Evolutionary conservation across 1,139 yeast genomes (phyloP).

Genomic region (Kluyveromyces marxianus): DNA sequence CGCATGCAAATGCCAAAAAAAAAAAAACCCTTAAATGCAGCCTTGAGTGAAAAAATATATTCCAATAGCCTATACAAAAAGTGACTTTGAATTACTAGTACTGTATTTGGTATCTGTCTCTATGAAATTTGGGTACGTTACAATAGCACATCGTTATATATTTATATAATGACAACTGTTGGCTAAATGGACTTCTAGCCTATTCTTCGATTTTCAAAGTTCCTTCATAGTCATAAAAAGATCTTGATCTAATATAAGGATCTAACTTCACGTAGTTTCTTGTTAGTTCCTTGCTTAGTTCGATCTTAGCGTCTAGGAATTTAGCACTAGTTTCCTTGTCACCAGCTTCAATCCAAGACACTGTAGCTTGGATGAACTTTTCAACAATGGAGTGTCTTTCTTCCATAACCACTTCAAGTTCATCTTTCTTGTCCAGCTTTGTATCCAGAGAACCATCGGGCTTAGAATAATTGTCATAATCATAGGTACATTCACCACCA

Average conservation of each 20-base stretch:
- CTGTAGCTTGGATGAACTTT: constrained; percentile 50
- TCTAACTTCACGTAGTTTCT: constrained; percentile 57
- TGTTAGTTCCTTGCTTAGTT: constrained; percentile 42
- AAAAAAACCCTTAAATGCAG: not conserved
- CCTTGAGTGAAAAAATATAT: not conserved
- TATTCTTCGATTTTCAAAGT: constrained; percentile 19
- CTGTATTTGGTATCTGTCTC: too few relatives aligned
- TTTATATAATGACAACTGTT: too few relatives aligned
- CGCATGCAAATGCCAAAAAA: not conserved
- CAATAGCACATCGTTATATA: too few relatives aligned
- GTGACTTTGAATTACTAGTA: too few relatives aligned
- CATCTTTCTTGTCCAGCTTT: constrained; percentile 36
- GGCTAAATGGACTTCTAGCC: too few relatives aligned
- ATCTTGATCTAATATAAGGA: constrained; percentile 64
- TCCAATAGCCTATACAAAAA: too few relatives aligned
- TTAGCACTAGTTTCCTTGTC: constrained; percentile 38
- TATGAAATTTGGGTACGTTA: not conserved
- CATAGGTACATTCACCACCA: constrained; percentile 59
- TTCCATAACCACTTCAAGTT: constrained; percentile 35
- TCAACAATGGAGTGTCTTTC: constrained; percentile 43
- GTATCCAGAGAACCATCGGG: constrained; percentile 47
- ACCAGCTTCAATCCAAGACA: constrained; percentile 57
- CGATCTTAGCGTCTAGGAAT: constrained; percentile 41
- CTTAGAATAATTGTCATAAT: constrained; percentile 25
- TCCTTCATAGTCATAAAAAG: constrained; percentile 58